Evolutionary conservation across 495 filamentous ascomycete species (phyloP), one percentile per base, ranked within the genome.

Genomic region (Podospora comata): DNA sequence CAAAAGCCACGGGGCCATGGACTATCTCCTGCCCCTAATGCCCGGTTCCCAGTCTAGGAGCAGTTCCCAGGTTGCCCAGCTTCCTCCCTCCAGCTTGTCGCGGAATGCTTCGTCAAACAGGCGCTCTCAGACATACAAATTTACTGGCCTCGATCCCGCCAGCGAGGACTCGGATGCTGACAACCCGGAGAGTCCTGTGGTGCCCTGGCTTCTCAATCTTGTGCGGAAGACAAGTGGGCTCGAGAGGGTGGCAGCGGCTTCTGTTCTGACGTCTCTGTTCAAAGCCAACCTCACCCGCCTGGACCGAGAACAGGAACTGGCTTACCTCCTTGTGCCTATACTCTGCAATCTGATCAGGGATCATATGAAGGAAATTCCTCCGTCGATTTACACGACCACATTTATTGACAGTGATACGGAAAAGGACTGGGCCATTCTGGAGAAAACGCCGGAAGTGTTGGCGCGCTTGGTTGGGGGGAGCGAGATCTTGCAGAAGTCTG

Each of bases 161-260:
- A 73, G 71, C 28, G 70, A 64, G 11, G 77, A 80, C 2, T 39
- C 67, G 2, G 75, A 83, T 7, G 66, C 79, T 0, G 88, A 90
- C 57, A 88, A 92, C 7, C 85, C 88, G 18, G 94, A 97, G 70
- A 96, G 87, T 67, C 86, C 90, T 20, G 77, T 98, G 13, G 85
- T 96, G 55, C 87, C 89, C 13, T 97, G 93, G 91, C 86, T 99
- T 15, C 85, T 97, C 30, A 82, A 87, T 65, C 75, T 92, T 16
- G 83, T 90, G 28, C 84, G 92, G 70, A 85, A 85, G 15, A 84
- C 87, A 62, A 79, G 78, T 58, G 89, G 88, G 7, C 80, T 89
- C 71, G 85, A 87, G 34, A 86, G 92, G 28, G 78, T 97, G 62
- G 89, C 90, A 84, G 91, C 96, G n/a, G 87, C 90, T 19, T 89